These are phyloP conservation scores for Lactifluus subvellereus DNA, from an alignment of 768 basidiomycete genomes.

Conservation along the genomic window DNA sequence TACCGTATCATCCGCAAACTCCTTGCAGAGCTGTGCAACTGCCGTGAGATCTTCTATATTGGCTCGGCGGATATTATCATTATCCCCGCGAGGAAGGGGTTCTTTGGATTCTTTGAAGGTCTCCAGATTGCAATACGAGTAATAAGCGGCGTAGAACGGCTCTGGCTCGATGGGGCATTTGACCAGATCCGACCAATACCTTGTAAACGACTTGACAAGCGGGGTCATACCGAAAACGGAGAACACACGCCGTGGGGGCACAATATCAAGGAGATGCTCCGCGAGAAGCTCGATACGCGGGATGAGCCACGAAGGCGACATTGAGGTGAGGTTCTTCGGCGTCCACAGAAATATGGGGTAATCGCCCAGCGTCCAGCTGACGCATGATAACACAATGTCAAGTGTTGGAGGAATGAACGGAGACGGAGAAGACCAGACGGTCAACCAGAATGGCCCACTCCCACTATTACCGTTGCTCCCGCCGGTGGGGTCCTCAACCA, in stretches of 20 bases:
- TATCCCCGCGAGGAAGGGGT: slow-evolving; percentile 32
- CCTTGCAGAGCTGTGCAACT: slow-evolving; percentile 43
- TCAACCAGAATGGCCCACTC: slow-evolving; percentile 42
- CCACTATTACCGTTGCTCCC: slow-evolving; percentile 11
- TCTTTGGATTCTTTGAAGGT: slow-evolving; percentile 32
- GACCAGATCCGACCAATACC: slow-evolving; percentile 40
- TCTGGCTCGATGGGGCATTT: slow-evolving; percentile 35
- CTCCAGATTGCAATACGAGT: slow-evolving; percentile 39
- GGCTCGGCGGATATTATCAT: slow-evolving; percentile 38
- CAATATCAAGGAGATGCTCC: slow-evolving; percentile 34
- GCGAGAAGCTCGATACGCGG: slow-evolving; percentile 36
- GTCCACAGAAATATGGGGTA: slow-evolving; percentile 52
- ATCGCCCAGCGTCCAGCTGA: slow-evolving; percentile 39
- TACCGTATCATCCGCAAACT: slow-evolving; percentile 50
- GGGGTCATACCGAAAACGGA: slow-evolving; percentile 43
- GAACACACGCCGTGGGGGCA: slow-evolving; percentile 43
- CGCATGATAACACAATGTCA: slow-evolving; percentile 45
- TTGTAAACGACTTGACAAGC: slow-evolving; percentile 40
- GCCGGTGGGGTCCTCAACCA: not conserved
- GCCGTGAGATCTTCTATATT: slow-evolving; percentile 34
- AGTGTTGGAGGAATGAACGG: slow-evolving; percentile 30
- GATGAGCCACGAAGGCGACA: slow-evolving; percentile 31
- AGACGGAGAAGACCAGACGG: slow-evolving; percentile 39
- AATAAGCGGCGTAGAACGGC: slow-evolving; percentile 48
- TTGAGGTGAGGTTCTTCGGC: slow-evolving; percentile 28